phyloP scores from a whole-genome alignment of 2,329 filamentous ascomycete genomes.

The Conoideocrella luteorostrata region DNA sequence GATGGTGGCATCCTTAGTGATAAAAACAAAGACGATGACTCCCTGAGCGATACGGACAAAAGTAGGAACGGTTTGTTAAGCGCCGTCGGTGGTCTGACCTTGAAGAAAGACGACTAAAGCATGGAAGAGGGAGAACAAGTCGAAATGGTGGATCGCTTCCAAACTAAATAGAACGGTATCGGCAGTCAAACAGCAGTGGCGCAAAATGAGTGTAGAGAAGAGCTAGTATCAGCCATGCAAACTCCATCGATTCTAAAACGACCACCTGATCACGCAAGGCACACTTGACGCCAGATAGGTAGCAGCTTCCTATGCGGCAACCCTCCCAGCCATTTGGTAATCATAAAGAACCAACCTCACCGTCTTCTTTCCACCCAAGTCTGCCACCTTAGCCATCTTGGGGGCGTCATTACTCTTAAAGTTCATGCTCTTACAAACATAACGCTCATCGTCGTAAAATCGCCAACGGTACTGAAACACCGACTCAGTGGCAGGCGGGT shows the following conservation, averaged over 20 bases:
- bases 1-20: not conserved
- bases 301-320: not conserved
- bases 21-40: conserved; percentile 1
- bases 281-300: not conserved
- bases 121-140: conserved; percentile 8
- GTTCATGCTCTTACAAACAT: not conserved
- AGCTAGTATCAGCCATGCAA: not conserved
- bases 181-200: conserved; percentile 5
- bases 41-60: not conserved
- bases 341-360: not conserved
- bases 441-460: not conserved
- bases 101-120: conserved; percentile 7
- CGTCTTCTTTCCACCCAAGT: not conserved
- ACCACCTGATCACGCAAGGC: not conserved
- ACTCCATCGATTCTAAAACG: not conserved
- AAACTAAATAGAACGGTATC: conserved; percentile 3
- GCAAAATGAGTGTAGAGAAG: conserved; percentile 2
- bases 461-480: not conserved
- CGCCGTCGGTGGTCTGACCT: conserved; percentile 3
- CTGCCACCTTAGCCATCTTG: not conserved
- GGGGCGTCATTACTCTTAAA: not conserved
- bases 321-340: not conserved
- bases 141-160: conserved; percentile 5
- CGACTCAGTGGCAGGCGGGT: not conserved
- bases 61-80: not conserved